phyloP scores from a whole-genome alignment of 306 rosid species.

The Prunus mira region DNA sequence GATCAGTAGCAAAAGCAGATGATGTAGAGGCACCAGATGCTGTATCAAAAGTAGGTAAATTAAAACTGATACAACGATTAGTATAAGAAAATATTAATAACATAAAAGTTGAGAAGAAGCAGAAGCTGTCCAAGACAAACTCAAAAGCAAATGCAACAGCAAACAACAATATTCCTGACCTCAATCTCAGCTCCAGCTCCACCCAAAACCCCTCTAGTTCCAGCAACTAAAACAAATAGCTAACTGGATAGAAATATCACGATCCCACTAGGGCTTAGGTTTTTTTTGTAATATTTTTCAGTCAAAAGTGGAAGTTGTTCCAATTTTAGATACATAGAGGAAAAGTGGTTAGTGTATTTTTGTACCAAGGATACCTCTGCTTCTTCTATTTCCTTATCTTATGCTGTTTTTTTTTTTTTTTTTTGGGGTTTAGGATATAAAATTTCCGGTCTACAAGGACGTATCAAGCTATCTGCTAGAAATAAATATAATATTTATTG shows the following conservation, averaged over 20 bases:
- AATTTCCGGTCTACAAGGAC: constrained; percentile 39
- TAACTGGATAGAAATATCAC: constrained; percentile 26
- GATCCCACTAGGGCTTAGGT: constrained; percentile 55
- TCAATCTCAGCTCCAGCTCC: constrained; percentile 54
- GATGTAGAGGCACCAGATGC: no score
- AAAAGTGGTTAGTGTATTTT: constrained; percentile 17
- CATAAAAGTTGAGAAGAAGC: constrained; percentile 83
- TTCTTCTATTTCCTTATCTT: constrained; percentile 42
- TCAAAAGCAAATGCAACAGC: constrained; percentile 39
- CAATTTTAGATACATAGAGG: no score
- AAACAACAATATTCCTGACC: constrained; percentile 56
- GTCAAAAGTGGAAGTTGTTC: constrained; percentile 42
- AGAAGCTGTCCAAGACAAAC: constrained; percentile 69
- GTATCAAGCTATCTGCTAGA: constrained; percentile 56
- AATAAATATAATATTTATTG: no score
- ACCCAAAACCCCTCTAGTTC: constrained; percentile 58
- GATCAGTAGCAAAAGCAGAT: no score
- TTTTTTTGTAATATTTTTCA: constrained; percentile 57
- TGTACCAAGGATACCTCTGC: constrained; percentile 4
- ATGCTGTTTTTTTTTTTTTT: no score
- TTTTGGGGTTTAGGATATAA: constrained; percentile 58
- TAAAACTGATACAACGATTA: no score
- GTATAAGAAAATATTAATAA: no score
- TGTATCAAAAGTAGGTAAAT: no score
- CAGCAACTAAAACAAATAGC: constrained; percentile 32